A percentile compares a stretch with the other conserved stretches of the same genome.
phyloP scores from a whole-genome alignment of 805 yeast species.

The Nakazawaea anatomiae region DNA sequence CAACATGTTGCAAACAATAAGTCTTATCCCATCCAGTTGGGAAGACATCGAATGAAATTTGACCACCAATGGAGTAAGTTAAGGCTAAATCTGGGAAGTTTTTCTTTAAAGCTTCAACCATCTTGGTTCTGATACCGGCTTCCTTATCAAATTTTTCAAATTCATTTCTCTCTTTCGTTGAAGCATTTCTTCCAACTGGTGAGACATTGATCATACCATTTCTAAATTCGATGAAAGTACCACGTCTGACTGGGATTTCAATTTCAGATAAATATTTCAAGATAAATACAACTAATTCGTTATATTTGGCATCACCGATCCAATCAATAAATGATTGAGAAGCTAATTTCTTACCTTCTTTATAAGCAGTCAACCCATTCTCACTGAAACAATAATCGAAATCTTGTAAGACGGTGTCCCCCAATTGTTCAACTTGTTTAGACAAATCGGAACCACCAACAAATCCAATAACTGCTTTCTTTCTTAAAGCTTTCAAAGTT shows the following conservation, averaged over 20 bases:
- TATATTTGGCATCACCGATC: constrained; percentile 95
- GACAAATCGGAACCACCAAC: constrained; percentile 96
- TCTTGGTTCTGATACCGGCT: constrained; percentile 74
- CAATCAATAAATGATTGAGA: constrained; percentile 91
- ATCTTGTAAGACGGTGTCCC: constrained; percentile 65
- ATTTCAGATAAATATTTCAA: constrained; percentile 77
- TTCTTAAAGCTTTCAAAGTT: constrained; percentile 67
- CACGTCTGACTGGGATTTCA: constrained; percentile 95
- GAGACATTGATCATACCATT: constrained; percentile 99
- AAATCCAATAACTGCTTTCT: constrained; percentile 92
- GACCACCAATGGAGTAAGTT: constrained; percentile 98
- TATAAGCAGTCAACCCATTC: constrained; percentile 97
- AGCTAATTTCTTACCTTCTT: constrained; percentile 79
- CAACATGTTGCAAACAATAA: constrained; percentile 91
- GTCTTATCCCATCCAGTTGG: constrained; percentile 99
- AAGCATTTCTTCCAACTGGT: constrained; percentile 98
- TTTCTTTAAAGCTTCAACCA: constrained; percentile 80
- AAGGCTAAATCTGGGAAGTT: constrained; percentile 79
- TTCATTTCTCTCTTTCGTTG: constrained; percentile 88
- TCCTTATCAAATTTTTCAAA: constrained; percentile 79
- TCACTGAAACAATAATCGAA: constrained; percentile 97
- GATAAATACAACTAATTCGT: constrained; percentile 79
- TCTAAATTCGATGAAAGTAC: constrained; percentile 98
- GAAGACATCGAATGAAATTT: constrained; percentile 98
- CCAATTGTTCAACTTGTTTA: constrained; percentile 96